Evolutionary conservation across 2,329 filamentous ascomycete genomes (phyloP).

Genomic region (Colletotrichum theobromicola): DNA sequence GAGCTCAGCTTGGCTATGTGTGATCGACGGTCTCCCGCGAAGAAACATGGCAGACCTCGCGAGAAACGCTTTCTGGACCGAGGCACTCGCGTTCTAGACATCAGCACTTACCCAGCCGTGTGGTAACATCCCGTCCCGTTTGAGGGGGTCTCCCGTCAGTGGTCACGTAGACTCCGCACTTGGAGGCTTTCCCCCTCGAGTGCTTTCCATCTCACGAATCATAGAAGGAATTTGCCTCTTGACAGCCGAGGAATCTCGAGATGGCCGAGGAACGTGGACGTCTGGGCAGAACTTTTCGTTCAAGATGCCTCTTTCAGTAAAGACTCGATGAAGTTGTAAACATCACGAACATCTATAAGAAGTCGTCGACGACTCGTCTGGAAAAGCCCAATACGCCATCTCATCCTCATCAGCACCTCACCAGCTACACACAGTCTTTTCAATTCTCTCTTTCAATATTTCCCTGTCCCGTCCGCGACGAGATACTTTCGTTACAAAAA

Average conservation of each 20-base stretch:
- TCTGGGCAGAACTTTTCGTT: not conserved
- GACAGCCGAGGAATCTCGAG: not conserved
- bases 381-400: not conserved
- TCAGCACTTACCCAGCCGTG: not conserved
- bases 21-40: not conserved
- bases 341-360: not conserved
- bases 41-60: not conserved
- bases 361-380: not conserved
- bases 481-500: not conserved
- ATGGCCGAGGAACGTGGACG: not conserved
- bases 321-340: not conserved
- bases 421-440: not conserved
- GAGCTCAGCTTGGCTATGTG: not conserved
- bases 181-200: not conserved
- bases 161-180: not conserved
- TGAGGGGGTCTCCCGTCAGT: not conserved
- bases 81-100: not conserved
- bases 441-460: not conserved
- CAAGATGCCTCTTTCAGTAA: conserved; percentile 1
- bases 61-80: not conserved
- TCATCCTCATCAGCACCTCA: not conserved
- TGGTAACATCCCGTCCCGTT: not conserved
- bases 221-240: not conserved
- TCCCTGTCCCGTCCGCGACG: not conserved
- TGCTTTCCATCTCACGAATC: not conserved